Conservation (phyloP, 2,329 filamentous ascomycete species). For the Phaeosphaeria sp. region DNA sequence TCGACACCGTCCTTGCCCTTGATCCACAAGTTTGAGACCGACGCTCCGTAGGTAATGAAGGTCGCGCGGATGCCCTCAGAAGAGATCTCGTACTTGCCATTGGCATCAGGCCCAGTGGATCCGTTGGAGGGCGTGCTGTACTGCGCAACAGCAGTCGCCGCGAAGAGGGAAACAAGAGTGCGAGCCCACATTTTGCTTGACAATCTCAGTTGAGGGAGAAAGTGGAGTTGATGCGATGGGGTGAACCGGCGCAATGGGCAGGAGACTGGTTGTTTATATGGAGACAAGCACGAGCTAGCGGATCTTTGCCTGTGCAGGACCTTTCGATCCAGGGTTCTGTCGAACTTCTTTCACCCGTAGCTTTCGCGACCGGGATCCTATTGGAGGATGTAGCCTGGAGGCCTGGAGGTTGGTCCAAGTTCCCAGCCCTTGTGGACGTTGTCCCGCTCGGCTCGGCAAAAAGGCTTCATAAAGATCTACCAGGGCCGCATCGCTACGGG, state of each 20-base stretch:
- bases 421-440: slow-evolving; percentile 14
- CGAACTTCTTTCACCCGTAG: slow-evolving; percentile 15
- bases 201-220: slow-evolving; percentile 20
- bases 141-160: slow-evolving; percentile 36
- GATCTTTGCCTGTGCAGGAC: slow-evolving; percentile 16
- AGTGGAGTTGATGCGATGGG: slow-evolving; percentile 22
- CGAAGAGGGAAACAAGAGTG: slow-evolving; percentile 29
- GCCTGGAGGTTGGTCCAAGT: slow-evolving; percentile 14
- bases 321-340: slow-evolving; percentile 17
- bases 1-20: slow-evolving; percentile 71
- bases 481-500: slow-evolving; percentile 31
- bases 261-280: slow-evolving; percentile 21
- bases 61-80: slow-evolving; percentile 70
- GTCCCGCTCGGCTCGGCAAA: slow-evolving; percentile 30
- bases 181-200: slow-evolving; percentile 36
- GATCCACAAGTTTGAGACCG: slow-evolving; percentile 74
- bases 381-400: slow-evolving; percentile 4
- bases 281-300: slow-evolving; percentile 17
- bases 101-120: slow-evolving; percentile 41
- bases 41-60: slow-evolving; percentile 78
- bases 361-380: background rate
- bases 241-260: slow-evolving; percentile 14
- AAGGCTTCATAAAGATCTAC: slow-evolving; percentile 24
- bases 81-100: slow-evolving; percentile 73
- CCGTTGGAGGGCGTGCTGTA: slow-evolving; percentile 26